phyloP scores from a whole-genome alignment of 2,329 filamentous ascomycete genomes.

The Penicillium sclerotigenum region DNA sequence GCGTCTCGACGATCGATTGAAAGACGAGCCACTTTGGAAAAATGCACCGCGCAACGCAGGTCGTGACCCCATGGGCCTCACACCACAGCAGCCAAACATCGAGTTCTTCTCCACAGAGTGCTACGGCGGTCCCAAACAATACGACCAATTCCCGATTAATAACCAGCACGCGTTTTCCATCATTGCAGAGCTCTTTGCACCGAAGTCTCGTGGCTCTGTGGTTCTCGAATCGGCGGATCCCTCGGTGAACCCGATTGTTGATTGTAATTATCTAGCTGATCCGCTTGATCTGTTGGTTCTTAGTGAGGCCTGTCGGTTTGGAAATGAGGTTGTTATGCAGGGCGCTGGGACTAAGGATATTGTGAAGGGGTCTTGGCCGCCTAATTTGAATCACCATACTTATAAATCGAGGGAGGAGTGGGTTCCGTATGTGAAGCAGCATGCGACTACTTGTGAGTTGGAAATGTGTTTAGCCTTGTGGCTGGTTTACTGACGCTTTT shows the following conservation, averaged over 20 bases:
- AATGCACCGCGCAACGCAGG: constrained; percentile 48
- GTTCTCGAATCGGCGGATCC: constrained; percentile 51
- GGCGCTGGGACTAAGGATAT: constrained; percentile 58
- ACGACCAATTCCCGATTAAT: constrained; percentile 52
- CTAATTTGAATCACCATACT: constrained; percentile 50
- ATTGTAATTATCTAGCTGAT: constrained; percentile 58
- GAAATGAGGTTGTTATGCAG: constrained; percentile 59
- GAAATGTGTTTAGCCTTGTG: background rate
- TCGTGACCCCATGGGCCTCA: constrained; percentile 63
- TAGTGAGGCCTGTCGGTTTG: constrained; percentile 57
- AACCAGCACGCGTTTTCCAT: constrained; percentile 57
- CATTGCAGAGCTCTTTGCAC: constrained; percentile 57
- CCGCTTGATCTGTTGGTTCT: constrained; percentile 59
- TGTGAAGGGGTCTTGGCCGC: constrained; percentile 60
- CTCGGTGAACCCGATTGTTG: constrained; percentile 53
- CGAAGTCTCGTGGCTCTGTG: constrained; percentile 57
- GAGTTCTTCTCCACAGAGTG: constrained; percentile 63
- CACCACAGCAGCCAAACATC: constrained; percentile 55
- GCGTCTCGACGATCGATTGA: constrained; percentile 59
- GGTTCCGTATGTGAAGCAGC: constrained; percentile 55
- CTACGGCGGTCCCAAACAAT: constrained; percentile 60
- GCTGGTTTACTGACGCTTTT: background rate
- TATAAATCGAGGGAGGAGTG: constrained; percentile 57
- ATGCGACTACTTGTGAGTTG: constrained; percentile 59
- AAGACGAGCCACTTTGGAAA: constrained; percentile 55